Evolutionary conservation across 345 rosid species (phyloP).

Genomic region (Fremontodendron californicum): DNA sequence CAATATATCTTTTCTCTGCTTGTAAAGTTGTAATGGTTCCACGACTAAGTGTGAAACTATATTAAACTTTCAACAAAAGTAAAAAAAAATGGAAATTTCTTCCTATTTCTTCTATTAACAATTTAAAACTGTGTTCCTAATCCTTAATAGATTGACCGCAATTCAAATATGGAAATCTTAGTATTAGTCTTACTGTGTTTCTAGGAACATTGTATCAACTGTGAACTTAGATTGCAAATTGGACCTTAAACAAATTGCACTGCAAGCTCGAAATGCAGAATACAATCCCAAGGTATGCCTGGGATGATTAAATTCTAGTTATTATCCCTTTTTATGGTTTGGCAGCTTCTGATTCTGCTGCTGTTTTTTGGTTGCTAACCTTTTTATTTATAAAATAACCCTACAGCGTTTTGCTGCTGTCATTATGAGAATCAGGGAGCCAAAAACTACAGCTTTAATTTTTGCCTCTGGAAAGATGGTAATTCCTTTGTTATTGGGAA

Average conservation of each 20-base stretch:
- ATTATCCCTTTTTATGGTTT: neutral
- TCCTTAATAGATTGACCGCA: neutral
- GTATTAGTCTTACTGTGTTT: neutral
- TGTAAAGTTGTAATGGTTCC: neutral
- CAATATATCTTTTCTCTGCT: neutral
- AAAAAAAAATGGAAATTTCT: neutral
- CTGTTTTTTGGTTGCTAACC: slow-evolving; percentile 2
- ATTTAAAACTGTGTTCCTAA: too few species aligned
- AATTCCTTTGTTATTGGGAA: slow-evolving; percentile 13
- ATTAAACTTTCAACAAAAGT: neutral
- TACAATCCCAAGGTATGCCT: slow-evolving; percentile 62
- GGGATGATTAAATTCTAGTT: neutral
- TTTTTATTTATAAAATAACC: slow-evolving; percentile 4
- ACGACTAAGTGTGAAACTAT: neutral
- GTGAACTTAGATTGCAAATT: slow-evolving; percentile 77
- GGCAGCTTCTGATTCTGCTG: neutral
- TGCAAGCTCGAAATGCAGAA: slow-evolving; percentile 80
- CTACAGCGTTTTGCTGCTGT: slow-evolving; percentile 87
- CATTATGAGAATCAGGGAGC: slow-evolving; percentile 81
- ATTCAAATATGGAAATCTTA: neutral
- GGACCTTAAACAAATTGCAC: slow-evolving; percentile 70
- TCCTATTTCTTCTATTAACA: neutral
- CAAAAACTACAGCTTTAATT: slow-evolving; percentile 75
- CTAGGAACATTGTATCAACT: slow-evolving; percentile 72
- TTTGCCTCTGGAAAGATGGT: slow-evolving; percentile 89